Evolutionary conservation across 805 yeast genomes (phyloP), one percentile per base, ranked within the genome.

Genomic region (Jamesozyma piceae): DNA sequence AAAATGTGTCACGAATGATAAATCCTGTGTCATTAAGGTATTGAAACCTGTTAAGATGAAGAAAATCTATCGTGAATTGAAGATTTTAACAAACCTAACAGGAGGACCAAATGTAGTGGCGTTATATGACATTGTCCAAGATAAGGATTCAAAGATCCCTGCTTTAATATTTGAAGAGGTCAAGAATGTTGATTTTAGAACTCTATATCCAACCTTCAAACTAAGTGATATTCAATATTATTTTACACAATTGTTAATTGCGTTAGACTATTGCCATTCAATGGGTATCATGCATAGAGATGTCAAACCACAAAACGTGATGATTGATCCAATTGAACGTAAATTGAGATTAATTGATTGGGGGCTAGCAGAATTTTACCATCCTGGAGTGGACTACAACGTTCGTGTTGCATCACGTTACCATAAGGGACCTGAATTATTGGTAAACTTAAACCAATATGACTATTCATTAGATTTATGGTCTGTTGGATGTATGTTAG

Each of bases 271-370:
- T 63, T 81, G 86, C 42, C 97, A 89, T 66, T 82, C 94, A 5
- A 83, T 83, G 81, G 97, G 97, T 30, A 86, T 89, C 50, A 87
- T 87, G 82, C 96, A 87, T 64, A 72, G 96, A 60, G 96, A 87
- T 64, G 95, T 87, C 39, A 87, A 87, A 60, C 95, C 95, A 10
- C 95, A 87, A 62, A 87, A 87, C 57, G 86, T 87, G 35, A 87
- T 87, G 95, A 87, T 87, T 52, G 95, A 88, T 64, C 95, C 87
- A 47, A 66, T 70, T 37, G 57, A 64, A 41, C 74, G 72, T 50
- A 66, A 69, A 33, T 66, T 88, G 55, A 74, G 90, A 53, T 73
- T 88, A 43, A 88, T 88, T 49, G 96, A 88, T 66, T 88, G 96
- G 96, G 96, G 96, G 14, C 67, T 88, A 47, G 95, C 95, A 6